Conservation (phyloP, 2,329 filamentous ascomycete species). For the Chaetomiaceae sp. region DNA sequence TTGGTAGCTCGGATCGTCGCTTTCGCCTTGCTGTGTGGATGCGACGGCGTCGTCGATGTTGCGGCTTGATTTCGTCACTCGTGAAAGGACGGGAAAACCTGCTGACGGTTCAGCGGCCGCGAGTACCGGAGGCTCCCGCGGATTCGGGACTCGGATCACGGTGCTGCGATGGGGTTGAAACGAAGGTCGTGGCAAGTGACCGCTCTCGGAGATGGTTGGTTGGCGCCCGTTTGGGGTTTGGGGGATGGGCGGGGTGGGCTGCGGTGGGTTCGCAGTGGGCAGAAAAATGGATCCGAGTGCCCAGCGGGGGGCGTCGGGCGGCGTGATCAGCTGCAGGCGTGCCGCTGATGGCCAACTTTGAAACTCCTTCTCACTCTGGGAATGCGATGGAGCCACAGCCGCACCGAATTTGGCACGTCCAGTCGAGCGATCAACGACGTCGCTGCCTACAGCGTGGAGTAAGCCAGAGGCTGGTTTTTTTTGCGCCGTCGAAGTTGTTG, state of each 20-base stretch:
- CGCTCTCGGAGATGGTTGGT: slow-evolving; percentile 26
- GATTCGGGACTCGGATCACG: slow-evolving; percentile 7
- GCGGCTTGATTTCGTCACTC: slow-evolving; percentile 7
- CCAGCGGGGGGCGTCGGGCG: not conserved
- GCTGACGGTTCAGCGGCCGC: too few species aligned
- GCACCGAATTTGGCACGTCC: too few species aligned
- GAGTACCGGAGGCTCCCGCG: slow-evolving; percentile 9
- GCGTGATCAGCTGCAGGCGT: not conserved
- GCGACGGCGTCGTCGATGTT: slow-evolving; percentile 1
- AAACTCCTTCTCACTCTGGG: not conserved
- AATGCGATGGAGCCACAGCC: not conserved
- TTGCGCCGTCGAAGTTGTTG: too few species aligned
- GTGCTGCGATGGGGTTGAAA: slow-evolving; percentile 23
- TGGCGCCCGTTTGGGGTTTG: slow-evolving; percentile 15
- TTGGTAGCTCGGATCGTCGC: too few species aligned
- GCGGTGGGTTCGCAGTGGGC: slow-evolving; percentile 15
- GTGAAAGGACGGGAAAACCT: not conserved
- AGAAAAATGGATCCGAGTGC: not conserved
- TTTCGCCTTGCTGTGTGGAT: not conserved
- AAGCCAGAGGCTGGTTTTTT: too few species aligned
- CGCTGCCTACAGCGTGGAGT: too few species aligned
- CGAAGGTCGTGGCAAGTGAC: slow-evolving; percentile 24
- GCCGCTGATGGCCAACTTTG: slow-evolving; percentile 3
- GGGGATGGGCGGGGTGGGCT: slow-evolving; percentile 12
- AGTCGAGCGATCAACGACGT: too few species aligned